A percentile compares a stretch with the other conserved stretches of the same genome.
Conservation (phyloP, 371 early-diverging fungal genomes). For the Mucor mucedo region DNA sequence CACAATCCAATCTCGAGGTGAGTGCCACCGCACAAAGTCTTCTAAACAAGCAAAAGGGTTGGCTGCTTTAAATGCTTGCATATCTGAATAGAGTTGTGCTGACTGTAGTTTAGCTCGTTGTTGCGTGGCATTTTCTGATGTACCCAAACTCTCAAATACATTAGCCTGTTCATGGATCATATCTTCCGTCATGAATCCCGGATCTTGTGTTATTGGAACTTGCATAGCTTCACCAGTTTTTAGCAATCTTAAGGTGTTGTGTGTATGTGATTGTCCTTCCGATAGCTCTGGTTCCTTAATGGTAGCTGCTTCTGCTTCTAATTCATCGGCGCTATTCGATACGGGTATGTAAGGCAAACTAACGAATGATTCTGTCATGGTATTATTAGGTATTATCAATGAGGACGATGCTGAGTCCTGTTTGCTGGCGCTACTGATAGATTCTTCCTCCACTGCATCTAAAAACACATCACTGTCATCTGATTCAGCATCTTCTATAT, state of each 20-base stretch:
- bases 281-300: constrained; percentile 33
- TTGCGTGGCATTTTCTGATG: constrained; percentile 72
- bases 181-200: constrained; percentile 90
- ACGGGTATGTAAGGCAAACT: constrained; percentile 9
- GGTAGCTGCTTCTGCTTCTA: constrained; percentile 17
- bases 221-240: constrained; percentile 66
- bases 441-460: constrained; percentile 22
- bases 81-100: constrained; percentile 81
- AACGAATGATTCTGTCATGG: constrained; percentile 18
- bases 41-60: constrained; percentile 80
- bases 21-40: constrained; percentile 96
- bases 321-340: not conserved
- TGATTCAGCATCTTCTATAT: constrained; percentile 16
- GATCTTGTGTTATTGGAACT: constrained; percentile 78
- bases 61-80: constrained; percentile 87
- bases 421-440: constrained; percentile 12
- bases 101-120: constrained; percentile 82
- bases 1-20: constrained; percentile 85
- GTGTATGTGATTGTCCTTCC: constrained; percentile 38
- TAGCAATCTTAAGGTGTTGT: constrained; percentile 40
- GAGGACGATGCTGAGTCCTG: not conserved
- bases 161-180: constrained; percentile 83
- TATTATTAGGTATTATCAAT: not conserved
- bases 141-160: constrained; percentile 78
- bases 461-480: constrained; percentile 28